Percentiles rank a stretch among this genome's conserved stretches.
Evolutionary conservation across 441 rosid genomes (phyloP).

Genomic region (Syzygium syzygioides): DNA sequence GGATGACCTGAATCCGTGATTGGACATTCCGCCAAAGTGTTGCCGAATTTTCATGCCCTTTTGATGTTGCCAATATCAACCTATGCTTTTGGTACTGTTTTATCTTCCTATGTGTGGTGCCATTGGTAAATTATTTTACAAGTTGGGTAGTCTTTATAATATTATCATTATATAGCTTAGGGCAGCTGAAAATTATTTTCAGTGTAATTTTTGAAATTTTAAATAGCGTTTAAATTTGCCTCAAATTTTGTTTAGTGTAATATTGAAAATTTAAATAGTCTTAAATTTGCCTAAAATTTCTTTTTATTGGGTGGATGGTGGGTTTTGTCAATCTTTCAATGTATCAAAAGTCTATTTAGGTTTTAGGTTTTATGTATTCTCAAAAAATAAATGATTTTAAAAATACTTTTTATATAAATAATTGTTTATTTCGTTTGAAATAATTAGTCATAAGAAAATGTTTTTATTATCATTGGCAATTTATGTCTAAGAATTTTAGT

Average conservation of each 20-base stretch:
- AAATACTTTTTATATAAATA: not conserved
- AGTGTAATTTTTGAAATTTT: too few species aligned
- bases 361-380: not conserved
- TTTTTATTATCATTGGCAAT: not conserved
- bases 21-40: not conserved
- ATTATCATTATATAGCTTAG: too few species aligned
- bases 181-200: too few species aligned
- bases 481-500: not conserved
- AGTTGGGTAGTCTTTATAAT: not conserved
- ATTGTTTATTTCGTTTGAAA: not conserved
- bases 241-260: too few species aligned
- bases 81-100: not conserved
- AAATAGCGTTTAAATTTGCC: too few species aligned
- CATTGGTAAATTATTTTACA: not conserved
- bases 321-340: too few species aligned
- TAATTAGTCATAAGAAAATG: not conserved
- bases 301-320: too few species aligned
- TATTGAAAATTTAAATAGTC: too few species aligned
- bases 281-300: too few species aligned
- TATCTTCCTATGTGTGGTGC: not conserved
- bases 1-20: slow-evolving; percentile 8
- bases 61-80: not conserved
- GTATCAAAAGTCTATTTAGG: too few species aligned
- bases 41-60: not conserved
- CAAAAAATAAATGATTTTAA: not conserved